phyloP scores from a whole-genome alignment of 495 filamentous ascomycete genomes.

The Penicillium manginii region DNA sequence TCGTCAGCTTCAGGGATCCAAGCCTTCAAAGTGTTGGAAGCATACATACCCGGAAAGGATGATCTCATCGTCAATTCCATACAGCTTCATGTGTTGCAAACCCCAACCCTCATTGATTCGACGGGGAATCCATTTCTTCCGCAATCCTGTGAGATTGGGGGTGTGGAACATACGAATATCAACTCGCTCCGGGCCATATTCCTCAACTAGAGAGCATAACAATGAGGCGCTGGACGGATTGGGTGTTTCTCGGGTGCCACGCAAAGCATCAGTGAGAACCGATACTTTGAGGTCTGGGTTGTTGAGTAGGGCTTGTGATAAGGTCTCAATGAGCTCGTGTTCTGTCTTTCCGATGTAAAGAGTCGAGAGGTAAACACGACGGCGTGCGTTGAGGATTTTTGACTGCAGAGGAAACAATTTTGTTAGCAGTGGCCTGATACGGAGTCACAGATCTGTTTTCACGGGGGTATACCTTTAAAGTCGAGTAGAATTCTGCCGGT shows the following conservation, averaged over 20 bases:
- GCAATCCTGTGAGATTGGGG: slow-evolving; percentile 86
- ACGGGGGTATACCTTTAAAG: slow-evolving; percentile 67
- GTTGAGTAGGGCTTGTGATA: slow-evolving; percentile 76
- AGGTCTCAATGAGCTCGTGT: slow-evolving; percentile 79
- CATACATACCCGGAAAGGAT: slow-evolving; percentile 79
- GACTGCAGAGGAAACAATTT: slow-evolving; percentile 46
- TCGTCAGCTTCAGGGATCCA: slow-evolving; percentile 7
- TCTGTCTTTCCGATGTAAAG: slow-evolving; percentile 96
- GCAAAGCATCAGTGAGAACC: slow-evolving; percentile 89
- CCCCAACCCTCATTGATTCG: slow-evolving; percentile 99
- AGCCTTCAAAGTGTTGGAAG: background rate
- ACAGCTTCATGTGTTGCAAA: slow-evolving; percentile 98
- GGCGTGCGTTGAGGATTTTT: slow-evolving; percentile 79
- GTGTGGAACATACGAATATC: slow-evolving; percentile 98
- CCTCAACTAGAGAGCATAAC: slow-evolving; percentile 74
- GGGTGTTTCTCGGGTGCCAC: slow-evolving; percentile 90
- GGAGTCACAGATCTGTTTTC: background rate
- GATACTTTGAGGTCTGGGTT: slow-evolving; percentile 83
- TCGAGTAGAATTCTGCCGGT: slow-evolving; percentile 84
- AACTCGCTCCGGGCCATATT: slow-evolving; percentile 85
- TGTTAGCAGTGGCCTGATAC: slow-evolving; percentile 1
- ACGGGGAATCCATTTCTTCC: slow-evolving; percentile 80
- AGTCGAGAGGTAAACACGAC: slow-evolving; percentile 87
- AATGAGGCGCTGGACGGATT: slow-evolving; percentile 88
- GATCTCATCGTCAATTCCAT: slow-evolving; percentile 93